Conservation (phyloP, 208 protist genomes). For the Zelonia costaricensis region DNA sequence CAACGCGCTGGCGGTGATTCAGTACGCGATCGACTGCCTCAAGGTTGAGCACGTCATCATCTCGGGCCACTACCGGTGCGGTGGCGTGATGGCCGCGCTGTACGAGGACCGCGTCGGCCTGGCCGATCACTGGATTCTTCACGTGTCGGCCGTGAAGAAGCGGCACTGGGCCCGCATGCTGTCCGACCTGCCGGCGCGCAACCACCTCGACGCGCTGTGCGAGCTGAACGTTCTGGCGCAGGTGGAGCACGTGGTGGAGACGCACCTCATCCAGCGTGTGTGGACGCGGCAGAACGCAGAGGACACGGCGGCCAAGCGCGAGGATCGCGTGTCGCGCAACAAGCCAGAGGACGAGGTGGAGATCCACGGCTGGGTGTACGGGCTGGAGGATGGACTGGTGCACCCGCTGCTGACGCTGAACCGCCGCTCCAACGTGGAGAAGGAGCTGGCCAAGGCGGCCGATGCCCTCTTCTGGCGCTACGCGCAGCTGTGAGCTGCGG, state of each 20-base stretch:
- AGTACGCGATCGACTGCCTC: conserved; percentile 94
- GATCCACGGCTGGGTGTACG: conserved; percentile 82
- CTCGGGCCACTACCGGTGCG: conserved; percentile 94
- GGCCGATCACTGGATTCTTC: conserved; percentile 81
- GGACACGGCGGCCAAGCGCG: conserved; percentile 35
- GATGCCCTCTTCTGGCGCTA: conserved; percentile 75
- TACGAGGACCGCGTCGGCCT: conserved; percentile 59
- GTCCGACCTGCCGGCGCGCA: conserved; percentile 35
- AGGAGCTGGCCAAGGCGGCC: conserved; percentile 44
- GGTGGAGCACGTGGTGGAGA: conserved; percentile 66
- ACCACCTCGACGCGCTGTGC: conserved; percentile 62
- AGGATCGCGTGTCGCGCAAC: conserved; percentile 30
- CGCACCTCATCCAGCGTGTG: conserved; percentile 53
- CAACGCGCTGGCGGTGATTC: conserved; percentile 90
- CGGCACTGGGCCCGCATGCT: conserved; percentile 67
- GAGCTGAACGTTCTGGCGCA: conserved; percentile 80
- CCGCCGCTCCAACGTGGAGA: conserved; percentile 45
- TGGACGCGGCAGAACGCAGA: conserved; percentile 58
- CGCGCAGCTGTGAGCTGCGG: conserved; percentile 27
- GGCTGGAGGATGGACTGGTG: conserved; percentile 59
- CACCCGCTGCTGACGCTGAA: conserved; percentile 66
- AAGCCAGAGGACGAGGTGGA: conserved; percentile 43
- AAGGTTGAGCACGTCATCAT: conserved; percentile 95
- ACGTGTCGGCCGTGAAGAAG: conserved; percentile 68
- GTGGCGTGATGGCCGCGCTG: conserved; percentile 85